Base-by-base conservation (phyloP, 2,329 filamentous ascomycete species). In the Venturia effusa region DNA sequence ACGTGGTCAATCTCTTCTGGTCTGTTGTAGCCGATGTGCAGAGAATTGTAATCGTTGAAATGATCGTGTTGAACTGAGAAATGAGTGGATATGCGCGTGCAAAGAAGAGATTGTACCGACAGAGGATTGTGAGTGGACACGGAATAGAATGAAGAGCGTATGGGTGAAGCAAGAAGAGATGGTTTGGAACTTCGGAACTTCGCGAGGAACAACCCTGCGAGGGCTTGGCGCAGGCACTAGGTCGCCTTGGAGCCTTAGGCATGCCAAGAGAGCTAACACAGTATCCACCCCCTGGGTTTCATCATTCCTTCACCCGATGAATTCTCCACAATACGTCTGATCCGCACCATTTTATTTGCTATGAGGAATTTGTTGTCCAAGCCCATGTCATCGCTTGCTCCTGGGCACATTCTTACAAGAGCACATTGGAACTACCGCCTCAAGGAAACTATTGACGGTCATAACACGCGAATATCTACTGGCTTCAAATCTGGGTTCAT, bases 351-450 rank as follows among this genome's bases (percentile, higher is more conserved):
- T 61, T 48, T 40, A 43, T 61, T 22, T 61, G 39, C 60, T 61
- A 40, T 40, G 43, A 61, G 59, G 39, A 61, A 61, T 10, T 24
- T 40, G 10, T 63, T 66, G 45, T 67, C 59, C 63, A 64, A 60
- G 51, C 61, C 66, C 55, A 67, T 68, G 63, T 68, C 67, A 61
- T 68, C 64, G 17, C 65, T 67, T 64, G 59, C 67, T 68, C 43
- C 66, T 59, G 61, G 61, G 43, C 64, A 63, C 63, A 61, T 68
- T 62, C 45, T 64, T 51, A n/a, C 57, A 45, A 65, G 65, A 32
- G 48, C 59, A 51, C 39, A 10, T n/a, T 68, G 63, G 67, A 64
- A 68, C 63, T 68, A 68, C 55, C 67, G 64, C 61, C 64, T 68
- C 39, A 22, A 51, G 5, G 61, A 67, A 37, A n/a, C 43, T 40